These are phyloP conservation scores for Puccinia horiana DNA, from an alignment of 1,284 basidiomycete genomes.

Conservation along the genomic window DNA sequence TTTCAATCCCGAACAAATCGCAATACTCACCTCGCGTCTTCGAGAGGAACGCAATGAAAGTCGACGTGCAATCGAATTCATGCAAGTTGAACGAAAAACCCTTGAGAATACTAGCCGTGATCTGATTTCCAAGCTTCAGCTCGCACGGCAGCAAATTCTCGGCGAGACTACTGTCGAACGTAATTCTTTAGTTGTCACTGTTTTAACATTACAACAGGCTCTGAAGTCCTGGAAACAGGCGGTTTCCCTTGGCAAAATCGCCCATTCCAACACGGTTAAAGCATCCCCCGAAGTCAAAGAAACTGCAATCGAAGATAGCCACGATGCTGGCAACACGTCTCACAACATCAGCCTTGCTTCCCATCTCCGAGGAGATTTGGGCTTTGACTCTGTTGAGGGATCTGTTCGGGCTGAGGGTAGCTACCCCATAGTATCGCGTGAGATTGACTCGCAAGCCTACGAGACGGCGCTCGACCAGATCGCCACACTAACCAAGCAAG, in stretches of 20 bases:
- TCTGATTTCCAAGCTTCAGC: neutral
- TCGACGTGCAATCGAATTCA: constrained; percentile 17
- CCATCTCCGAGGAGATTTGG: constrained; percentile 12
- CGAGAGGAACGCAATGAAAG: constrained; percentile 16
- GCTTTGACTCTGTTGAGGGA: neutral
- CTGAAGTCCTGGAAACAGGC: neutral
- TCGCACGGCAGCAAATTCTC: neutral
- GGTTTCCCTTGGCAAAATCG: neutral
- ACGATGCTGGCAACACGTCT: neutral
- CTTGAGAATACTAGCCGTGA: constrained; percentile 1
- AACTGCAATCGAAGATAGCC: neutral
- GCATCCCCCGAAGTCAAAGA: neutral
- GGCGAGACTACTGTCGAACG: constrained; percentile 12
- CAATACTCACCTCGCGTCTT: constrained; percentile 13
- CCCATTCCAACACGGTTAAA: neutral
- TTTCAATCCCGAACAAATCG: constrained; percentile 5
- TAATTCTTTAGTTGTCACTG: constrained; percentile 1
- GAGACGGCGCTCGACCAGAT: constrained; percentile 1
- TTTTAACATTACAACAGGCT: neutral
- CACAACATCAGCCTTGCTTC: neutral
- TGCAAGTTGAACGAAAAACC: constrained; percentile 8
- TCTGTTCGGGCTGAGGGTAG: neutral
- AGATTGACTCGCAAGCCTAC: neutral
- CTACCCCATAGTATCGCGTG: neutral
- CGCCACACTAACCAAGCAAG: constrained; percentile 2